phyloP scores from a whole-genome alignment of 768 basidiomycete genomes.

The Tylopilus rubrobrunneus region DNA sequence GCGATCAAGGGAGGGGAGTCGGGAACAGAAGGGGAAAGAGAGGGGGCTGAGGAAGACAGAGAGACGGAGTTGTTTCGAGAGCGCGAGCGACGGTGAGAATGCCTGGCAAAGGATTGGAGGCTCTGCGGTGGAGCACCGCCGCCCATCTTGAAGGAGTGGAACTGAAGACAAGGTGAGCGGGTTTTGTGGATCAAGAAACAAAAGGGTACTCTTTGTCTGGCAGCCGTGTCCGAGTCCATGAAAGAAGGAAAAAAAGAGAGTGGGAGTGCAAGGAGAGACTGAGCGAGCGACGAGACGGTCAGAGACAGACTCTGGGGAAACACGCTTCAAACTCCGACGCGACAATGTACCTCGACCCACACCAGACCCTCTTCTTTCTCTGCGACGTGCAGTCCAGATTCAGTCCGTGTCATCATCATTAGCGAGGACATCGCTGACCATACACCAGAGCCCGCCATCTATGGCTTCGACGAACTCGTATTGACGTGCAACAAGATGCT shows the following conservation, averaged over 20 bases:
- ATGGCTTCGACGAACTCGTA: slow-evolving; percentile 69
- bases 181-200: too few relatives aligned
- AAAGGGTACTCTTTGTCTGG: slow-evolving; percentile 40
- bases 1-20: slow-evolving; percentile 27
- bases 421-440: background rate
- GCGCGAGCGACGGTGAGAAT: slow-evolving; percentile 45
- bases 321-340: slow-evolving; percentile 25
- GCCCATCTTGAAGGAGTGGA: slow-evolving; percentile 73
- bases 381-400: slow-evolving; percentile 84
- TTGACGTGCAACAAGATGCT: slow-evolving; percentile 72
- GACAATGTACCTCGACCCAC: slow-evolving; percentile 35
- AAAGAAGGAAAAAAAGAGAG: slow-evolving; percentile 18
- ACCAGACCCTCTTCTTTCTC: slow-evolving; percentile 58
- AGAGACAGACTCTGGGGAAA: too few relatives aligned
- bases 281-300: too few relatives aligned
- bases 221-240: slow-evolving; percentile 39
- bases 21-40: slow-evolving; percentile 37
- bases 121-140: slow-evolving; percentile 32
- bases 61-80: slow-evolving; percentile 58
- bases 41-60: slow-evolving; percentile 15
- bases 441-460: slow-evolving; percentile 46
- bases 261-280: background rate
- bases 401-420: slow-evolving; percentile 38
- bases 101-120: slow-evolving; percentile 34
- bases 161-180: slow-evolving; percentile 36